Evolutionary conservation across 129 eudicot species (phyloP).

Genomic region (Apium graveolens): DNA sequence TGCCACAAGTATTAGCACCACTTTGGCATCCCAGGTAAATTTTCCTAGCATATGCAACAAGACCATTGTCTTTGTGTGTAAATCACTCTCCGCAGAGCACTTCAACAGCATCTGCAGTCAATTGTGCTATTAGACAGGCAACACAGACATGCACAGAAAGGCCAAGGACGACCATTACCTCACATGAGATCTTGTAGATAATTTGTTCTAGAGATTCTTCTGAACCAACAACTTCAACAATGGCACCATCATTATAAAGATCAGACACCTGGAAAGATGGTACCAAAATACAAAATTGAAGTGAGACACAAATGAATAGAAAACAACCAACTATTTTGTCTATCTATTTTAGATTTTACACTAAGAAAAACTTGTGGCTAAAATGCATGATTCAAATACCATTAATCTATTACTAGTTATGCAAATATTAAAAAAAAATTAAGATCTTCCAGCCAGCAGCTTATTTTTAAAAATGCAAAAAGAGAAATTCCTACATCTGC

Average conservation of each 20-base stretch:
- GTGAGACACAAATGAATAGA: not conserved
- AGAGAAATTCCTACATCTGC: constrained; percentile 18
- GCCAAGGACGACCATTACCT: constrained; percentile 36
- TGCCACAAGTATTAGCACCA: constrained; percentile 31
- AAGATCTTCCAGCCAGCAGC: not conserved
- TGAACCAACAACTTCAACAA: constrained; percentile 21
- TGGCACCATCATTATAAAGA: constrained; percentile 21
- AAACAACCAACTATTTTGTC: not conserved
- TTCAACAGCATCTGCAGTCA: constrained; percentile 39
- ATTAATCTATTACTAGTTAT: not conserved
- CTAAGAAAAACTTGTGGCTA: not conserved
- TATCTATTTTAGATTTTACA: not conserved
- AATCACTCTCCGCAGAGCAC: constrained; percentile 25
- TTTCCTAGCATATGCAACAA: constrained; percentile 45
- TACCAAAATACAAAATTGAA: not conserved
- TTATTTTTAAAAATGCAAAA: not conserved
- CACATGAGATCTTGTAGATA: constrained; percentile 38
- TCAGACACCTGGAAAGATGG: constrained; percentile 35
- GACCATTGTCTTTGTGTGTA: constrained; percentile 34
- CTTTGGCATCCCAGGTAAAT: constrained; percentile 48
- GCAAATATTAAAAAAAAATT: not conserved
- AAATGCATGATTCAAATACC: not conserved
- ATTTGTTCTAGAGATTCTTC: constrained; percentile 37
- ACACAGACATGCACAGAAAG: not conserved
- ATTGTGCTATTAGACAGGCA: not conserved